These are phyloP conservation scores for Colletotrichum coccodes DNA, from an alignment of 2,329 filamentous ascomycete species.

Conservation along the genomic window DNA sequence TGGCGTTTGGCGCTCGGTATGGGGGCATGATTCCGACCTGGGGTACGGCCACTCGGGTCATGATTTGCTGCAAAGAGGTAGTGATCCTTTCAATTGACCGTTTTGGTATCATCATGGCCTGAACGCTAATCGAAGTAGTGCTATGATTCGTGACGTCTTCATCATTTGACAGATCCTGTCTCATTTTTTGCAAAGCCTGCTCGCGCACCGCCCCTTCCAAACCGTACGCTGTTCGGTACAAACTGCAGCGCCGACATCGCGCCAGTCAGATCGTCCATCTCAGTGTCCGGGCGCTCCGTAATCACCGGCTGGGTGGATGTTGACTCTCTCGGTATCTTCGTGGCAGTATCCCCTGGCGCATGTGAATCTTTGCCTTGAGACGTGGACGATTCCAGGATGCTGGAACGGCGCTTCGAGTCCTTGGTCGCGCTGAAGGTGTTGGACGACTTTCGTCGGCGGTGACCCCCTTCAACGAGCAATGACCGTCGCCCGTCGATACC, in stretches of 20 bases:
- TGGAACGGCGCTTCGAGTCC: conserved; percentile 44
- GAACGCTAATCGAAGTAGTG: conserved; percentile 35
- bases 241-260: conserved; percentile 80
- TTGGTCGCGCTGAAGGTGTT: conserved; percentile 43
- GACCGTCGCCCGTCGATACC: conserved; percentile 89
- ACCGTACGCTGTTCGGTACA: conserved; percentile 73
- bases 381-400: conserved; percentile 40
- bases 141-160: conserved; percentile 34
- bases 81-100: conserved; percentile 46
- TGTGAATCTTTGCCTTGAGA: conserved; percentile 8
- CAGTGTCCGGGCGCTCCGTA: conserved; percentile 51
- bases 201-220: conserved; percentile 67
- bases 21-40: background rate
- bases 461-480: conserved; percentile 72
- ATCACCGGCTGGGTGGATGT: background rate
- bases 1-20: conserved; percentile 29
- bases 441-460: conserved; percentile 61
- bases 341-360: background rate
- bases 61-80: conserved; percentile 45
- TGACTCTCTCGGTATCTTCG: conserved; percentile 23
- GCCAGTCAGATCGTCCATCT: conserved; percentile 71
- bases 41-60: conserved; percentile 14
- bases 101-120: conserved; percentile 42
- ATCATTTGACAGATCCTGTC: conserved; percentile 61
- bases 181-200: conserved; percentile 60